Conservation (phyloP, 164 flowering plant species). For the Berberis vulgaris region DNA sequence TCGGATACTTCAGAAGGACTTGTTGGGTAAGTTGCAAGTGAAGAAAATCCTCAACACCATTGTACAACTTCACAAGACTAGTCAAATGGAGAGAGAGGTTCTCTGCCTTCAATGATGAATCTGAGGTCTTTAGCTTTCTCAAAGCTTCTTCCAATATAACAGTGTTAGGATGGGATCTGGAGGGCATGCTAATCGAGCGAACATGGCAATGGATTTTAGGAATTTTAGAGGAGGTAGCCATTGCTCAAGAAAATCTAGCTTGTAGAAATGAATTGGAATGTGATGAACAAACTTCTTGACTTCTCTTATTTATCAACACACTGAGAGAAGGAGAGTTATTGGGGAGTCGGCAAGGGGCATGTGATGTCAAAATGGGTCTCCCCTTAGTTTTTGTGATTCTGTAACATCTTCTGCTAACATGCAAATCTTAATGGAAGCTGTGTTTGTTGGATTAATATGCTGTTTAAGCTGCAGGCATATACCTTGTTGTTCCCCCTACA, state of each 20-base stretch:
- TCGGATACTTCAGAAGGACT: slow-evolving; percentile 2
- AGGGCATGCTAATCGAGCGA: slow-evolving; percentile 20
- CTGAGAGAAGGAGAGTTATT: neutral
- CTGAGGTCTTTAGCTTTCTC: slow-evolving; percentile 11
- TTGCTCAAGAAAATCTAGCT: slow-evolving; percentile 3
- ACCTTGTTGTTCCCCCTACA: neutral
- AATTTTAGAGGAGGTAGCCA: slow-evolving; percentile 7
- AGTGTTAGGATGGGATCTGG: slow-evolving; percentile 16
- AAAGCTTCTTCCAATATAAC: slow-evolving; percentile 14
- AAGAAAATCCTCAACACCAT: slow-evolving; percentile 12
- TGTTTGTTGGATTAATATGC: neutral
- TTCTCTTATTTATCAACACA: neutral
- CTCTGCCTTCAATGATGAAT: slow-evolving; percentile 8
- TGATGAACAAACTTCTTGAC: neutral
- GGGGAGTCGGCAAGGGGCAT: neutral
- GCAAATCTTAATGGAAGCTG: neutral
- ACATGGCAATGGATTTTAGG: slow-evolving; percentile 6
- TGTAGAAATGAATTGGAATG: neutral
- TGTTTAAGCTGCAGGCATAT: neutral
- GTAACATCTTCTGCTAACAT: neutral
- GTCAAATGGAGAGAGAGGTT: neutral
- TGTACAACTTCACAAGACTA: slow-evolving; percentile 10
- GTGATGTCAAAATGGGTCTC: slow-evolving; percentile 5
- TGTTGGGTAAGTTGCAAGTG: slow-evolving; percentile 13
- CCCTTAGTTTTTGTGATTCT: neutral